Base-by-base conservation (phyloP, 768 basidiomycete species). In the Psilocybe cubensis region DNA sequence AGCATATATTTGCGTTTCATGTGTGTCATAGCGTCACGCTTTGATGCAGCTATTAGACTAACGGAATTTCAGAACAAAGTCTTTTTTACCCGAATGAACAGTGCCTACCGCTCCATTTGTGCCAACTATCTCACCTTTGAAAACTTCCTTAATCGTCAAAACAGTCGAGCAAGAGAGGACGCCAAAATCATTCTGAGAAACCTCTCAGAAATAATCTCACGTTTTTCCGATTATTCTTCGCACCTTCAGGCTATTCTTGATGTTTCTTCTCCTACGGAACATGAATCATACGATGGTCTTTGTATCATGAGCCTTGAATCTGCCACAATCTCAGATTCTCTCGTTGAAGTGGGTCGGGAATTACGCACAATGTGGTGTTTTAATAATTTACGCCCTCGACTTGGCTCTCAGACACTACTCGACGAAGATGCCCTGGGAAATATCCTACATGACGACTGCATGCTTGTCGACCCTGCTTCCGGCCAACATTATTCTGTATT, bases 291-390 rank as follows among this genome's bases (percentile, higher is more conserved):
- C 64, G 71, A 77, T 53, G 52, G 68, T 5, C 69, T 78, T 3
- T 78, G 78, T 56, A 60, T 55, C 43, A 64, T 72, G 28, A 63
- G 69, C 20, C 66, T 71, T 48, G 62, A 71, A 18, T 60, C 74
- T 40, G 59, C 44, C n/a, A 68, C 73, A 40, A 66, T 75, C 14
- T 66, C 71, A 1, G 62, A 68, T n/a, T 69, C 69, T 14, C 72
- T 79, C 50, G 58, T 73, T 57, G 76, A 79, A 65, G 73, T 75
- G 25, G 74, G 75, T 8, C 56, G 44, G 29, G 71, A 74, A 42
- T 55, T 78, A 10, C 76, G 77, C 14, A 74, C 74, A 9, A 71
- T 74, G 66, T 65, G 63, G 33, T 54, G 71, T 23, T 31, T 60
- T n/a, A 60, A 58, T 14, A 64, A 66, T 21, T 65, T 78, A 14